These are phyloP conservation scores for Fusarium sp. DNA, from an alignment of 2,329 filamentous ascomycete species.

Conservation along the genomic window DNA sequence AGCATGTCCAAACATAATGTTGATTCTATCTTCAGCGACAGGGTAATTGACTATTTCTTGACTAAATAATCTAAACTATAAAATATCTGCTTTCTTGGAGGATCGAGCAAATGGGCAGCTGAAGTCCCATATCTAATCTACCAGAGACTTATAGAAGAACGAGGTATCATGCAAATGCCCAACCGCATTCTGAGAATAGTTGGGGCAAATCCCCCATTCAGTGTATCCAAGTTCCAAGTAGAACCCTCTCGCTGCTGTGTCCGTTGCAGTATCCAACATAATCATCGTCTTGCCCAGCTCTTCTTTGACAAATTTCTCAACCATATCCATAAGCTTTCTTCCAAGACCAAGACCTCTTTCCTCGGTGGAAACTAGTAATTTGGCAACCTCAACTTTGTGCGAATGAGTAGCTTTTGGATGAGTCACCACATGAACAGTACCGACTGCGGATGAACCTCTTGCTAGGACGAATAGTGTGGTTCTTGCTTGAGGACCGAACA, in stretches of 20 bases:
- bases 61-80: too few relatives aligned
- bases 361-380: fast-evolving
- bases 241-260: neutral
- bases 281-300: slow-evolving; percentile 2
- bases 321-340: slow-evolving; percentile 1
- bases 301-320: neutral
- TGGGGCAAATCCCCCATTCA: slow-evolving; percentile 8
- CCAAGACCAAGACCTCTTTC: neutral
- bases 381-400: slow-evolving; percentile 5
- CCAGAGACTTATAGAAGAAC: neutral
- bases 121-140: neutral
- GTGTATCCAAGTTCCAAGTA: slow-evolving; percentile 1
- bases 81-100: too few relatives aligned
- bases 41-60: too few relatives aligned
- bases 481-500: neutral
- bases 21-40: too few relatives aligned
- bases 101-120: too few relatives aligned
- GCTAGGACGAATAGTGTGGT: neutral
- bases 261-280: neutral
- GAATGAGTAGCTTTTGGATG: neutral
- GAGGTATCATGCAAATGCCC: neutral
- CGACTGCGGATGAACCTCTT: neutral
- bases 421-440: neutral
- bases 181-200: slow-evolving; percentile 5
- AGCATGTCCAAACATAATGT: too few relatives aligned